Evolutionary conservation across 1,284 basidiomycete genomes (phyloP).

Genomic region (Salmacisia buchloeana): DNA sequence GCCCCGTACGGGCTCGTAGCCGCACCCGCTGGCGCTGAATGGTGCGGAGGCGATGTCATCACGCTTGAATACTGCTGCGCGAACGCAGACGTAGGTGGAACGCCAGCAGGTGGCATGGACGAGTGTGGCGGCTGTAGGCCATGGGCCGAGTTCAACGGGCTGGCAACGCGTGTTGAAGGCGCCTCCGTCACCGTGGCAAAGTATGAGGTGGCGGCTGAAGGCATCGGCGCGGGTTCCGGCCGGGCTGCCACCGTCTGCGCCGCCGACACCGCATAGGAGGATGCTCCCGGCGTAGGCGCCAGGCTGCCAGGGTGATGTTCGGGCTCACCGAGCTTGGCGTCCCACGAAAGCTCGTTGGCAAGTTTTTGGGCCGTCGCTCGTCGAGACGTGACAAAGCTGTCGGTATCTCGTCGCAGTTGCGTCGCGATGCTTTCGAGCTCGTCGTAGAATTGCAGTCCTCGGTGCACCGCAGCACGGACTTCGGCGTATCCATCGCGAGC

Average conservation of each 20-base stretch:
- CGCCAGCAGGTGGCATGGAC: too few species aligned
- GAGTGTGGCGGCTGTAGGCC: too few species aligned
- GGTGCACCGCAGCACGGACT: conserved; percentile 74
- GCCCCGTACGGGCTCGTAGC: neutral
- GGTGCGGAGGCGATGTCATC: too few species aligned
- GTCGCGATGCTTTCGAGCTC: conserved; percentile 68
- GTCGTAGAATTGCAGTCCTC: conserved; percentile 80
- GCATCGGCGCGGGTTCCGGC: neutral
- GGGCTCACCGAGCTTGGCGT: conserved; percentile 56
- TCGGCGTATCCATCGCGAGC: conserved; percentile 80
- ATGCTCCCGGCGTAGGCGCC: neutral
- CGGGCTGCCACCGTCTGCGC: neutral
- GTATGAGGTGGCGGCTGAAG: neutral
- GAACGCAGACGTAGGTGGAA: too few species aligned
- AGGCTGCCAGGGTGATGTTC: neutral
- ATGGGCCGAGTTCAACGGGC: too few species aligned
- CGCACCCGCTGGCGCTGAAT: too few species aligned
- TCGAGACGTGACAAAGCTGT: conserved; percentile 63
- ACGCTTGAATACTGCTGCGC: too few species aligned
- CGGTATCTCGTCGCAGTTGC: conserved; percentile 62
- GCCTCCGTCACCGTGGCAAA: neutral
- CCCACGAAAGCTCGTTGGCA: conserved; percentile 65
- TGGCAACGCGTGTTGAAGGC: too few species aligned
- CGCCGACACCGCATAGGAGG: neutral
- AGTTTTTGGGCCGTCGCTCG: conserved; percentile 68